Evolutionary conservation across 2,329 filamentous ascomycete genomes (phyloP).

Genomic region (Talaromyces sp.): DNA sequence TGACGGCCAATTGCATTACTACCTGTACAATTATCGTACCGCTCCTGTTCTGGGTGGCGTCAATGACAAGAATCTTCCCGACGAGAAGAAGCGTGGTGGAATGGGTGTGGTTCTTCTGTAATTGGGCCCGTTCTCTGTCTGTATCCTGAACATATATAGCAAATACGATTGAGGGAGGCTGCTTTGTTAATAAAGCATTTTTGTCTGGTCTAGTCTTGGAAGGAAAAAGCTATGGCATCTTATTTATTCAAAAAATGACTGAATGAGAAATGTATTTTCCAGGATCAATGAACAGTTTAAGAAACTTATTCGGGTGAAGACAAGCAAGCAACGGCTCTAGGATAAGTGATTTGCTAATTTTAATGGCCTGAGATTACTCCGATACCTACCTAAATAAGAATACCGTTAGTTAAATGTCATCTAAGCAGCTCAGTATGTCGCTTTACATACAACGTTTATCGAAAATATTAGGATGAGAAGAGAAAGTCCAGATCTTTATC

Average conservation of each 20-base stretch:
- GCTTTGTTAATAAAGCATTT: not conserved
- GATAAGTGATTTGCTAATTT: no score
- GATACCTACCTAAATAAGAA: no score
- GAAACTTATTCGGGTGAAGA: not conserved
- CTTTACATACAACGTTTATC: no score
- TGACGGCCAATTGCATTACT: conserved; percentile 93
- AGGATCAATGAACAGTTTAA: not conserved
- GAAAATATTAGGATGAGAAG: no score
- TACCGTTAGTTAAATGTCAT: no score
- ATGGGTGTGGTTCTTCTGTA: conserved; percentile 83
- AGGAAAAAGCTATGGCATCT: not conserved
- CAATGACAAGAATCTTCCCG: conserved; percentile 69
- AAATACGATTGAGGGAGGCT: not conserved
- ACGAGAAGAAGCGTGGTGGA: conserved; percentile 73
- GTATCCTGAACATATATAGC: not conserved
- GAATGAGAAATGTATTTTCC: not conserved
- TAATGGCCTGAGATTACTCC: no score
- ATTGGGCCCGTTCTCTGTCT: not conserved
- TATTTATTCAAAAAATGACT: not conserved
- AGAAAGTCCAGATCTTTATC: not conserved
- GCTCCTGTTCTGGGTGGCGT: conserved; percentile 81
- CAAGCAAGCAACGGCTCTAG: not conserved
- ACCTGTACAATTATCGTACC: conserved; percentile 94
- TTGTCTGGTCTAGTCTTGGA: not conserved
- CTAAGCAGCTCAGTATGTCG: no score